These are phyloP conservation scores for Pseudozyma sp. DNA, from an alignment of 1,284 basidiomycete species.

Conservation along the genomic window DNA sequence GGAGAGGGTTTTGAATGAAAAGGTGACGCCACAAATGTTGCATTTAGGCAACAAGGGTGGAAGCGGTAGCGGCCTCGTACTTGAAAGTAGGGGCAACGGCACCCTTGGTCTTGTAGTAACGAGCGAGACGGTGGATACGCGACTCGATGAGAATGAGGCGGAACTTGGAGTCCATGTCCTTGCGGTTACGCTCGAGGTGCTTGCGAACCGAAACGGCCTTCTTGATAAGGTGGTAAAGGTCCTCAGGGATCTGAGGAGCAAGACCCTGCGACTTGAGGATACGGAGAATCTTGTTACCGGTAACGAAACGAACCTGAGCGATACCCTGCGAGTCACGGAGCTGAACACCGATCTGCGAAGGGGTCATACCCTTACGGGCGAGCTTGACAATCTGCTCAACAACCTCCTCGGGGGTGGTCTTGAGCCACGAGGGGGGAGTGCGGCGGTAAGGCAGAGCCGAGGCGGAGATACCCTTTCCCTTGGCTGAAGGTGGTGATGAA, in stretches of 20 bases:
- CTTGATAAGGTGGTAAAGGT: constrained; percentile 99
- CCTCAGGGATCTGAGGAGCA: constrained; percentile 97
- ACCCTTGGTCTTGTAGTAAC: constrained; percentile 98
- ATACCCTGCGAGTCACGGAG: constrained; percentile 98
- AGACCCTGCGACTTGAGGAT: constrained; percentile 96
- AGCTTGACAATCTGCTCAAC: constrained; percentile 96
- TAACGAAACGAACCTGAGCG: constrained; percentile 94
- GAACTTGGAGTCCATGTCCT: constrained; percentile 89
- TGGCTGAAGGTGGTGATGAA: constrained; percentile 41
- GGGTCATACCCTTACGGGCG: constrained; percentile 96
- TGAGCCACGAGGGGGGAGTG: constrained; percentile 94
- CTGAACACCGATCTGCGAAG: constrained; percentile 97
- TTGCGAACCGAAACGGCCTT: constrained; percentile 99
- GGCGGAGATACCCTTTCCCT: constrained; percentile 73
- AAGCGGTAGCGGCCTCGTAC: constrained; percentile 69
- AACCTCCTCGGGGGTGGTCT: constrained; percentile 94
- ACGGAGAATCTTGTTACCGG: constrained; percentile 99
- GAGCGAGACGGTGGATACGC: constrained; percentile 92
- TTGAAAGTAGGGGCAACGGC: constrained; percentile 96
- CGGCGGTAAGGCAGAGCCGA: constrained; percentile 98
- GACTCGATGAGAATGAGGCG: constrained; percentile 94
- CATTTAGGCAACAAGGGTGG: constrained; percentile 68
- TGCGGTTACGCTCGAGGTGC: constrained; percentile 97
- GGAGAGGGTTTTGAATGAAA: background rate
- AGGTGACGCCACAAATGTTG: background rate